Evolutionary conservation across 768 basidiomycete genomes (phyloP), one percentile per base, ranked within the genome.

Genomic region (Kwoniella mangroviensis): DNA sequence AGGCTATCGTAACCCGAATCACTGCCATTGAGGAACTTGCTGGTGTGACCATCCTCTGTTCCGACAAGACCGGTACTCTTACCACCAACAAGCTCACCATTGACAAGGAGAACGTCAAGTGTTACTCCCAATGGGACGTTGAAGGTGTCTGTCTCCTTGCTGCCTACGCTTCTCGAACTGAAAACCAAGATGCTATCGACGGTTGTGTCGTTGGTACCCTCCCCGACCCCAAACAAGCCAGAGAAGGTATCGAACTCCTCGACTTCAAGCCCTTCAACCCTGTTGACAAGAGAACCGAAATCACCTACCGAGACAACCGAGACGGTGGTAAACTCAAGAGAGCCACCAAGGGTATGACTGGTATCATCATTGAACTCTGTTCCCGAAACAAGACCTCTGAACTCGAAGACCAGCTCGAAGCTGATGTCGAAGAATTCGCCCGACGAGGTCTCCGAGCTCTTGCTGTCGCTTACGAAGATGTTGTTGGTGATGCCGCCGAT

Each of bases 221-320:
- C 60, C 89, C 90, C 52, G 91, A 94, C 81, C 77, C 88, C 1
- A 42, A 83, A 53, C 88, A 88, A 66, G 95, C 96, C 69, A 94
- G 94, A 73, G 88, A 88, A 61, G 94, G 94, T 43, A 97, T 98
- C 86, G 94, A 92, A 83, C 90, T 98, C 55, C 87, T 98, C 81
- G 95, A 98, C 85, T 98, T 98, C 88, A 98, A 97, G 87, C 95
- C 95, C 4, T 98, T 98, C 89, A 97, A 98, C 87, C 96, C 96
- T 61, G 94, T 95, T 77, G 94, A 96, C 88, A 98, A 98, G 88
- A 93, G 95, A 81, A 98, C 96, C 69, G 96, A 98, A 86, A 95
- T 96, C 83, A 98, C 96, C 60, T 98, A 98, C 87, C 90, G 89
- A 58, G 95, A 97, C 83, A 91, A 94, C 84, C 62, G 59, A 15